These are phyloP conservation scores for Cudoniella acicularis DNA, from an alignment of 495 filamentous ascomycete species.

Conservation along the genomic window DNA sequence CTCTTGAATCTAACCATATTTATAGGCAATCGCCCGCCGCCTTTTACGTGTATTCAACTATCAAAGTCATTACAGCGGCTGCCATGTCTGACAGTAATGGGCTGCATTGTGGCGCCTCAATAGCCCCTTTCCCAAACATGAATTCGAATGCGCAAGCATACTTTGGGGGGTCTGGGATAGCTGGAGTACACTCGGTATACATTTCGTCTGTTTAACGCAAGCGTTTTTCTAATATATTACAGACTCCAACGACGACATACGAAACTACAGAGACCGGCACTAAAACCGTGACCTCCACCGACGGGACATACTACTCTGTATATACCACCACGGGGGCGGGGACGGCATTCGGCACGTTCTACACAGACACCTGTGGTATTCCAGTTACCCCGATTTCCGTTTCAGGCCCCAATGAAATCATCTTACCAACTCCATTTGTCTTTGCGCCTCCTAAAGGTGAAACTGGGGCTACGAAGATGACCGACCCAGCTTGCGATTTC, in stretches of 20 bases:
- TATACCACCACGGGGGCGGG: too few relatives aligned
- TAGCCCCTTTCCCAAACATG: not conserved
- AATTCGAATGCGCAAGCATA: constrained; percentile 23
- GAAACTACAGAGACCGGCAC: not conserved
- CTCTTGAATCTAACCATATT: not conserved
- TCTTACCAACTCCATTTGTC: constrained; percentile 20
- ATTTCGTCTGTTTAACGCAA: not conserved
- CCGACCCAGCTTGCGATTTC: too few relatives aligned
- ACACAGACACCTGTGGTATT: not conserved
- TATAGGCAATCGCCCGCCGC: not conserved
- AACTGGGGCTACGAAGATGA: not conserved
- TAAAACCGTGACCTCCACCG: not conserved
- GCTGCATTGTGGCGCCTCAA: not conserved
- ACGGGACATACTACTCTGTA: too few relatives aligned
- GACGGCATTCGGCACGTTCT: not conserved
- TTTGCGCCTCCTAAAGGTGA: constrained; percentile 5
- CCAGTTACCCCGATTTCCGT: not conserved
- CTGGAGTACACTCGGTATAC: not conserved
- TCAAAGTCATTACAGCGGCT: not conserved
- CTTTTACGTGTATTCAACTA: constrained; percentile 2
- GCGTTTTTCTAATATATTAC: not conserved
- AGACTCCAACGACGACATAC: not conserved
- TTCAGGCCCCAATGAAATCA: constrained; percentile 5
- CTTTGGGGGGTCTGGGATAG: constrained; percentile 13
- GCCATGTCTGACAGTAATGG: not conserved